Base-by-base conservation (phyloP, 371 early-diverging fungal species). In the Basidiobolus meristosporus region DNA sequence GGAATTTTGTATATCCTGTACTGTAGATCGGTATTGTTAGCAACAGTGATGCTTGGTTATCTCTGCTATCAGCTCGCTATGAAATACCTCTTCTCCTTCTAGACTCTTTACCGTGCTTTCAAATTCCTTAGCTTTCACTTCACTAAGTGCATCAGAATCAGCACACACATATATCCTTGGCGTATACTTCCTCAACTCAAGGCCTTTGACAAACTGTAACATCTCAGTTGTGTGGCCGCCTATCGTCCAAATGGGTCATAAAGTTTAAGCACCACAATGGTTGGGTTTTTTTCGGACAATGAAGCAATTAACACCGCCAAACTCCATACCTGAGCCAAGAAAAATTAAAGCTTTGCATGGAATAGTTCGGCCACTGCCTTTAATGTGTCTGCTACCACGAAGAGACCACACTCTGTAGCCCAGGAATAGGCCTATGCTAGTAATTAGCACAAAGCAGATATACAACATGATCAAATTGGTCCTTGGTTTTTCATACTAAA, bases 191-290 rank as follows among this genome's bases (percentile, higher is more conserved):
- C 54, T 26, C 2, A 36, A 23, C 19, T 70, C 60, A 1, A 85
- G 36, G 0, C 53, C 53, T 7, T 58, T 40, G 0, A 76, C 20
- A n/a, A 85, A 53, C 23, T 65, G 66, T 9, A 81, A 43, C 82
- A 89, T 83, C 48, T 89, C 89, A 2, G 68, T 64, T 0, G 83
- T 81, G 42, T 82, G 83, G 14, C 83, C 83, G 20, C 76, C 73
- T 68, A 38, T 19, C 14, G 19, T 33, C 1, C 2, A 19, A 29
- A 21, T 37, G 16, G 20, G 31, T 31, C 1, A 6, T 18, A 9
- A 5, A 14, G 11, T 7, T 26, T 22, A 17, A n/a, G 30, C n/a
- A 26, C 30, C 14, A 16, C 17, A n/a, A n/a, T n/a, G n/a, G n/a
- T n/a, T n/a, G n/a, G n/a, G n/a, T 3, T 26, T 26, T 5, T 26